A percentile compares a stretch with the other conserved stretches of the same genome.
phyloP scores from a whole-genome alignment of 1,139 yeast genomes.

The Blastobotrys aristatus region DNA sequence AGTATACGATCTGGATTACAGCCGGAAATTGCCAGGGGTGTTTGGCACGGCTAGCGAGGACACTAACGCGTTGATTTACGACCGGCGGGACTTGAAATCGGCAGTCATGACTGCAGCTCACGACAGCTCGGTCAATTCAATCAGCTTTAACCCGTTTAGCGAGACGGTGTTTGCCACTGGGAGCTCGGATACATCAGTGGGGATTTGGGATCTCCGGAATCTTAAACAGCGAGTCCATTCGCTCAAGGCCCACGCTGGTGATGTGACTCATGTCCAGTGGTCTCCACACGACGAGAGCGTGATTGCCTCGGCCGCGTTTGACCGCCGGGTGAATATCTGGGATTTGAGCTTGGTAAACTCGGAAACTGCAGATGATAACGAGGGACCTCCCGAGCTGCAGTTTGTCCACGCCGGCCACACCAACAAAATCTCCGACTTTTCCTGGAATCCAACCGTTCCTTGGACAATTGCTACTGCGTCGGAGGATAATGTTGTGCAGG shows the following conservation, averaged over 20 bases:
- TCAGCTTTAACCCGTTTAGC: constrained; percentile 57
- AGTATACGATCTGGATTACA: constrained; percentile 45
- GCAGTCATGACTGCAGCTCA: constrained; percentile 31
- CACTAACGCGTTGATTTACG: constrained; percentile 62
- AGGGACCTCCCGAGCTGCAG: constrained; percentile 43
- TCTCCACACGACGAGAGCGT: constrained; percentile 59
- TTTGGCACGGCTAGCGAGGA: constrained; percentile 78
- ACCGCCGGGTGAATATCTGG: constrained; percentile 70
- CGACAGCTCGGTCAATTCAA: constrained; percentile 52
- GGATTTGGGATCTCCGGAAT: constrained; percentile 65
- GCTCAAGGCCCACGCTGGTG: constrained; percentile 49
- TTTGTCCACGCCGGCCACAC: constrained; percentile 81
- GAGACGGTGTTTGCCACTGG: constrained; percentile 62
- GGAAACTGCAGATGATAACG: constrained; percentile 34
- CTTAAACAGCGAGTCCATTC: constrained; percentile 33
- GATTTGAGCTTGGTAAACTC: constrained; percentile 47
- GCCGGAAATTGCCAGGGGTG: constrained; percentile 41
- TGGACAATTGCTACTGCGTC: constrained; percentile 82
- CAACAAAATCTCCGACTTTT: constrained; percentile 77
- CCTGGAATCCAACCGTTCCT: constrained; percentile 78
- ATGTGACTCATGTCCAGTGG: constrained; percentile 75
- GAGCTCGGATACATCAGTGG: constrained; percentile 53
- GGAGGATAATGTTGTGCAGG: constrained; percentile 83
- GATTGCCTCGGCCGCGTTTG: constrained; percentile 70
- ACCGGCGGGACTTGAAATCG: constrained; percentile 43